Percentiles rank a stretch among this genome's conserved stretches.
These are phyloP conservation scores for Fusarium buxicola DNA, from an alignment of 2,329 filamentous ascomycete genomes.

Conservation along the genomic window DNA sequence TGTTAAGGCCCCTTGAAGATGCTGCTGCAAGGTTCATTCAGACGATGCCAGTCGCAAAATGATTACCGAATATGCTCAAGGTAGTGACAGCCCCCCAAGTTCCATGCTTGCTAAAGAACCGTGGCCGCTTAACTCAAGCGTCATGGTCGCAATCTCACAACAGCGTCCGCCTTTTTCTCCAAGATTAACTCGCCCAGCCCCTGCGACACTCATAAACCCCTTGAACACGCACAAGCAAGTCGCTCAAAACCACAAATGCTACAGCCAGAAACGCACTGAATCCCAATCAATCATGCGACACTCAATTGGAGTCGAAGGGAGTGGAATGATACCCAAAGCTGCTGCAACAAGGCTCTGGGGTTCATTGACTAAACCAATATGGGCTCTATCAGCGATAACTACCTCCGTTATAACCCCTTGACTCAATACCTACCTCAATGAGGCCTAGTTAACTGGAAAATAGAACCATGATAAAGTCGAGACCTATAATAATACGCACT, in stretches of 20 bases:
- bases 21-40: neutral
- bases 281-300: slow-evolving; percentile 36
- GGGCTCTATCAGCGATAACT: too few species aligned
- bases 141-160: slow-evolving; percentile 21
- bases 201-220: slow-evolving; percentile 1
- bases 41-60: neutral
- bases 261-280: slow-evolving; percentile 29
- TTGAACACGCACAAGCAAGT: slow-evolving; percentile 10
- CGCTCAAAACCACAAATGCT: slow-evolving; percentile 33
- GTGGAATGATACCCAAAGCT: slow-evolving; percentile 5
- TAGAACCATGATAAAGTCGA: too few species aligned
- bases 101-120: too few species aligned
- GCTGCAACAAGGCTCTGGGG: slow-evolving; percentile 2
- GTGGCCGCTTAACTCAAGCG: too few species aligned
- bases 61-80: neutral
- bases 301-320: slow-evolving; percentile 22
- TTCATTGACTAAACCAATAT: too few species aligned
- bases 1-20: neutral
- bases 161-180: neutral
- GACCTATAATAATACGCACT: too few species aligned
- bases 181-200: slow-evolving; percentile 1
- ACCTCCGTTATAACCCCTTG: too few species aligned
- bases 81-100: neutral
- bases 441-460: too few species aligned
- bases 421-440: too few species aligned